These are phyloP conservation scores for Thymus quinquecostatus DNA, from an alignment of 257 asterid species.

Conservation along the genomic window DNA sequence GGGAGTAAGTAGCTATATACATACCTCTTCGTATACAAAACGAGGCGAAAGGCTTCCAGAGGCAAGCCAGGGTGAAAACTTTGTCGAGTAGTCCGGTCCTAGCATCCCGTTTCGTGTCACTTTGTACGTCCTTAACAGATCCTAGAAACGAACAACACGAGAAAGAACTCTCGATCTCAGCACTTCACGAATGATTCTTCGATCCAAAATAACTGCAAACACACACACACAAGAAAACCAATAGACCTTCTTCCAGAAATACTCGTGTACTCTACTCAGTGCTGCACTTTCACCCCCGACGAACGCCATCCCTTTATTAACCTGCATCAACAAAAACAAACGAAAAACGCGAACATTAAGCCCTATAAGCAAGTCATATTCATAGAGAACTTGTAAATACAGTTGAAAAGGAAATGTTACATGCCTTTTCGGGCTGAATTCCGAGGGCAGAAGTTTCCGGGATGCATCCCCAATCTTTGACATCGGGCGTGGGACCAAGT, in stretches of 20 bases:
- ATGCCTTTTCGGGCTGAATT: conserved; percentile 62
- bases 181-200: background rate
- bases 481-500: conserved; percentile 75
- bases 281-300: conserved; percentile 95
- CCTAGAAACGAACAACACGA: conserved; percentile 43
- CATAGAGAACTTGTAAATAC: conserved; percentile 12
- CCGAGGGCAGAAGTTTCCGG: conserved; percentile 73
- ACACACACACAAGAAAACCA: conserved; percentile 6
- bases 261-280: conserved; percentile 76
- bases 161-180: background rate
- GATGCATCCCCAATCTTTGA: conserved; percentile 80
- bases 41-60: conserved; percentile 93
- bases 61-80: conserved; percentile 97
- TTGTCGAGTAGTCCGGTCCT: conserved; percentile 92
- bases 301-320: conserved; percentile 75
- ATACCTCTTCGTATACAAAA: conserved; percentile 82
- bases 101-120: conserved; percentile 93
- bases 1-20: conserved; percentile 40
- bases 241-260: conserved; percentile 91
- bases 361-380: conserved; percentile 18
- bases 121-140: conserved; percentile 70
- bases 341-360: conserved; percentile 3
- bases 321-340: conserved; percentile 47
- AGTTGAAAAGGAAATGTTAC: conserved; percentile 16
- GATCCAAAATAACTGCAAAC: background rate